Evolutionary conservation across 2,329 filamentous ascomycete genomes (phyloP).

Genomic region (Falciphora oryzae): DNA sequence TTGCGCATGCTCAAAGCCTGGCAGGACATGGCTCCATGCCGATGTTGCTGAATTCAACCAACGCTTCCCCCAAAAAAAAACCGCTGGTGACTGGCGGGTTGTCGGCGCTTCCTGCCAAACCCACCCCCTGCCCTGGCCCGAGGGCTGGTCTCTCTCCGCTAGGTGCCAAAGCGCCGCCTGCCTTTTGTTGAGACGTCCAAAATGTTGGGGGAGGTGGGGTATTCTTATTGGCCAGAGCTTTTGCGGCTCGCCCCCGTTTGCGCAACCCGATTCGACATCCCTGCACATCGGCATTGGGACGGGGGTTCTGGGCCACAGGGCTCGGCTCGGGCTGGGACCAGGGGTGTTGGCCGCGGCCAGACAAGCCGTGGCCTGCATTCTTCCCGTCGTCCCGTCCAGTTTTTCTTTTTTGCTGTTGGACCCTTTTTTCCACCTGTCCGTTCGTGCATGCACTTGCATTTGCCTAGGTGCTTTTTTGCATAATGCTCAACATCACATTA

Average conservation of each 20-base stretch:
- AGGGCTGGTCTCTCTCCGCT: background rate
- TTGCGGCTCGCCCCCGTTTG: background rate
- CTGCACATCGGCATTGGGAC: conserved; percentile 1
- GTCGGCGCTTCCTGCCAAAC: background rate
- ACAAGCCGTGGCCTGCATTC: background rate
- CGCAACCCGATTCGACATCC: background rate
- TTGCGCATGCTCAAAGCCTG: background rate
- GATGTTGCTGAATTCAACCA: background rate
- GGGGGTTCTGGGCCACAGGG: background rate
- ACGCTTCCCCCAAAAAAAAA: background rate
- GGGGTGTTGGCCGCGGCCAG: background rate
- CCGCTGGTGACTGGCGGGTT: background rate
- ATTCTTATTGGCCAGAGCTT: conserved; percentile 6
- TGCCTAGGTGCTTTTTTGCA: too few species aligned
- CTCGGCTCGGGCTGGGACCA: background rate
- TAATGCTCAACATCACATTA: too few species aligned
- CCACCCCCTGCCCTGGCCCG: background rate
- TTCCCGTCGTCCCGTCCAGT: background rate
- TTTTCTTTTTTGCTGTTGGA: background rate
- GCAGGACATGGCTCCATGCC: background rate
- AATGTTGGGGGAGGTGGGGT: conserved; percentile 12
- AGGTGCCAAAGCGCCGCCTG: background rate
- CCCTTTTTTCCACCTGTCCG: background rate
- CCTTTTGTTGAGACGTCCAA: conserved; percentile 13
- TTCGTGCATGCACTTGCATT: too few species aligned